A percentile compares a stretch with the other conserved stretches of the same genome.
These are phyloP conservation scores for Ceratobasidium sp. DNA, from an alignment of 1,284 basidiomycete genomes.

Conservation along the genomic window DNA sequence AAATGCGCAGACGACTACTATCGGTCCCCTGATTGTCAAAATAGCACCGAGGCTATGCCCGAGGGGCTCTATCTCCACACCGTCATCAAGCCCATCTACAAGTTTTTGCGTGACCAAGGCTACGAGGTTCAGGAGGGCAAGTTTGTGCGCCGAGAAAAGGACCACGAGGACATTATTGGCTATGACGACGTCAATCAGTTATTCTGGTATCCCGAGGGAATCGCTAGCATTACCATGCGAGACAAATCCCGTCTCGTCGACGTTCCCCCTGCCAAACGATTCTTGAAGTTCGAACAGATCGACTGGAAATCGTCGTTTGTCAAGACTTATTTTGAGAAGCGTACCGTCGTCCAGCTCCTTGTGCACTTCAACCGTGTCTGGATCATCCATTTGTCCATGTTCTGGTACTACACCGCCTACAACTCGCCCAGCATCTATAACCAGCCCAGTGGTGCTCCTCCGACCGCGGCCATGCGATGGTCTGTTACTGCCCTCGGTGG, in stretches of 20 bases:
- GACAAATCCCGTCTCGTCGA: conserved; percentile 95
- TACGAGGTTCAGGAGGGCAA: conserved; percentile 97
- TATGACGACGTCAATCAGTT: conserved; percentile 99
- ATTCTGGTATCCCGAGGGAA: conserved; percentile 99
- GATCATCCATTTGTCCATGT: conserved; percentile 92
- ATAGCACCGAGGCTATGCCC: conserved; percentile 89
- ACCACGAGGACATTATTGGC: conserved; percentile 95
- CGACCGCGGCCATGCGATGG: conserved; percentile 80
- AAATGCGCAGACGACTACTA: conserved; percentile 99
- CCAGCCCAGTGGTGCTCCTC: conserved; percentile 62
- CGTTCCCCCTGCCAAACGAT: conserved; percentile 86
- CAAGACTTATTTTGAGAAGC: conserved; percentile 97
- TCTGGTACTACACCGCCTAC: conserved; percentile 94
- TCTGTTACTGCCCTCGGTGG: conserved; percentile 90
- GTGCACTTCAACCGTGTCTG: conserved; percentile 99
- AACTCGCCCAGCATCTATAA: conserved; percentile 91
- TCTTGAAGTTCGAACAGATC: conserved; percentile 93
- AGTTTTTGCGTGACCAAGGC: conserved; percentile 96
- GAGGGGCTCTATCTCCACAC: conserved; percentile 93
- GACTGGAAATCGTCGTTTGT: conserved; percentile 95
- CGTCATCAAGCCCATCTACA: conserved; percentile 95
- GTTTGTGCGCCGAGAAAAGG: conserved; percentile 90
- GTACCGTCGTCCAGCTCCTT: conserved; percentile 91
- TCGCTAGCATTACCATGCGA: conserved; percentile 85
- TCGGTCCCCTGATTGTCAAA: conserved; percentile 97